phyloP scores from a whole-genome alignment of 805 yeast genomes.

The Saccharomyces eubayanus region DNA sequence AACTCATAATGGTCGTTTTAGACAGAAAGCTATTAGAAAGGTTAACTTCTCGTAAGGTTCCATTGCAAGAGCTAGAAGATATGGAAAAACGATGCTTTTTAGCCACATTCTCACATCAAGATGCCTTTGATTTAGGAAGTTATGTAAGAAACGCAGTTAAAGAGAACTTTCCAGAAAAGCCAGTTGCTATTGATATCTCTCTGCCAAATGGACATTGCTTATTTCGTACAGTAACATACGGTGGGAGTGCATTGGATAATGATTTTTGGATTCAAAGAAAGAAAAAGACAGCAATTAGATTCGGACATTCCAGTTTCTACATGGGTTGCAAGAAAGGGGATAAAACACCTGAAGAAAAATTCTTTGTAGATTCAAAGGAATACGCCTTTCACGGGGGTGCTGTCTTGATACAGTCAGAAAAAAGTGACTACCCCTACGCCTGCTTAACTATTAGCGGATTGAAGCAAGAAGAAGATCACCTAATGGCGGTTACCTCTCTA shows the following conservation, averaged over 20 bases:
- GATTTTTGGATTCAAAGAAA: constrained; percentile 48
- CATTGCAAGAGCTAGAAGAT: constrained; percentile 10
- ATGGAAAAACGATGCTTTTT: constrained; percentile 9
- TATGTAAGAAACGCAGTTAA: constrained; percentile 34
- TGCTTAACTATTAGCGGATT: constrained; percentile 50
- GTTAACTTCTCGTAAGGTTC: constrained; percentile 2
- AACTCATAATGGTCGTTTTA: constrained; percentile 3
- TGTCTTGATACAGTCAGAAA: constrained; percentile 38
- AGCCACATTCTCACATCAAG: constrained; percentile 24
- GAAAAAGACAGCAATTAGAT: constrained; percentile 40
- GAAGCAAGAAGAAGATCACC: constrained; percentile 47
- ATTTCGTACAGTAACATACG: constrained; percentile 35
- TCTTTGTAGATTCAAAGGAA: constrained; percentile 35
- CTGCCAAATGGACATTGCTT: constrained; percentile 38
- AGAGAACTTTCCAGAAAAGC: constrained; percentile 24
- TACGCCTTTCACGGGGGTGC: constrained; percentile 53
- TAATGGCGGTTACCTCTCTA: constrained; percentile 31
- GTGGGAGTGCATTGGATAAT: constrained; percentile 40
- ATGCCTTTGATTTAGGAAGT: constrained; percentile 41
- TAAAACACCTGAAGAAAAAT: constrained; percentile 34
- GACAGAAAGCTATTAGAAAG: constrained; percentile 3
- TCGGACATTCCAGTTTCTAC: constrained; percentile 40
- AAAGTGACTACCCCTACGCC: constrained; percentile 34
- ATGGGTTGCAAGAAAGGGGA: constrained; percentile 38
- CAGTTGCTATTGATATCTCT: constrained; percentile 43